Evolutionary conservation across 1,284 basidiomycete species (phyloP), one percentile per base, ranked within the genome.

Genomic region (Rhizoctonia solani): DNA sequence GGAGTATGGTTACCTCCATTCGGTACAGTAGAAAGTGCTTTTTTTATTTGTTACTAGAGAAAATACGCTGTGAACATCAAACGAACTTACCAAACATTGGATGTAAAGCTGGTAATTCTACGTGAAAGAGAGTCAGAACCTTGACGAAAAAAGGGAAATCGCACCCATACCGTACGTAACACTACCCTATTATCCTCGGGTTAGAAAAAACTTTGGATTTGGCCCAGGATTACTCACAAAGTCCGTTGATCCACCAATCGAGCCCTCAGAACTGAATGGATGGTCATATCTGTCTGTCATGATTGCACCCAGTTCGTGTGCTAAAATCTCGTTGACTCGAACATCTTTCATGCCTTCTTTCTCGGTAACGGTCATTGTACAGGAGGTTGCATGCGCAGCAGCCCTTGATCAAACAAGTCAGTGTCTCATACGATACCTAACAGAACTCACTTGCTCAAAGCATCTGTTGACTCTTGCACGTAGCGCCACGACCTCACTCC

Each of bases 371-470:
- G 85, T 80, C 63, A 86, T 78, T 54, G 77, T 80, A 75, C 90
- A 92, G 1, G 83, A 84, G 2, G 90, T 90, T 1, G 89, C 87
- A 29, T 85, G 77, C 4, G 84, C 85, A 1, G 87, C 91, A 14
- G 87, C 90, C 71, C 88, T 90, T 71, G 68, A 9, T 56, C 21
- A 56, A 47, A 9, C 3, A 23, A 21, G 5, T 49, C 11, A 21
- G 53, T 19, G 27, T 44, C 44, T 50, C n/a, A 61, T 4, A n/a
- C 54, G 19, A 16, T 44, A 5, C 19, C 13, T 9, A 16, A 16
- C 5, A 44, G 4, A 44, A 44, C 11, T 11, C 11, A 42, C 84
- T 71, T 72, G 88, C 88, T 90, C 82, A 74, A 88, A 84, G 75
- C 86, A 88, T 14, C 81, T 81, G 42, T 78, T 77, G 19, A 87